Evolutionary conservation across 2,329 filamentous ascomycete species (phyloP).

Genomic region (Chrysoporthe austroafricana): DNA sequence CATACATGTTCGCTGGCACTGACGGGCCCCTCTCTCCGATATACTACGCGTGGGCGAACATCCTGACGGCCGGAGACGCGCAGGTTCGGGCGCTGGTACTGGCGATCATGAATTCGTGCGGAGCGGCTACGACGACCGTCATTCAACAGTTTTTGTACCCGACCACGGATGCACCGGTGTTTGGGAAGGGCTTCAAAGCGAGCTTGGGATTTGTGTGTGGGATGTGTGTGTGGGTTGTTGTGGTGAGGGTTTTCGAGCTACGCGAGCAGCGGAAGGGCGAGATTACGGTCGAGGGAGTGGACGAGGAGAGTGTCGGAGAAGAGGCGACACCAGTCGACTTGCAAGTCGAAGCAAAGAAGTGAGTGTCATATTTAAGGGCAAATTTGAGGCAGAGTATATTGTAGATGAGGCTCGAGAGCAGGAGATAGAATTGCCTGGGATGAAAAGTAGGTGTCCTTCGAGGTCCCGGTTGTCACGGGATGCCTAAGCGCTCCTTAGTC

Average conservation of each 20-base stretch:
- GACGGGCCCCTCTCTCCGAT: slow-evolving; percentile 43
- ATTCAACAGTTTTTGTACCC: slow-evolving; percentile 42
- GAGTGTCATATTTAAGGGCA: background rate
- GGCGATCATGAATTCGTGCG: slow-evolving; percentile 42
- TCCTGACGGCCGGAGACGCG: slow-evolving; percentile 38
- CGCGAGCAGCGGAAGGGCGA: background rate
- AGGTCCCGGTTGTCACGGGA: background rate
- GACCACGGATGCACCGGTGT: slow-evolving; percentile 38
- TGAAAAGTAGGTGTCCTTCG: background rate
- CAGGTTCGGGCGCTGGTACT: slow-evolving; percentile 41
- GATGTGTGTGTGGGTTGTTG: slow-evolving; percentile 21
- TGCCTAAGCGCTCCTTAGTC: background rate
- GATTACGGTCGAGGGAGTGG: background rate
- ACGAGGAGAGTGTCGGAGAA: slow-evolving; percentile 8
- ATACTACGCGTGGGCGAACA: slow-evolving; percentile 42
- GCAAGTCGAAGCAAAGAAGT: background rate
- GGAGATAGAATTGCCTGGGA: background rate
- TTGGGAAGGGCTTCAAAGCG: slow-evolving; percentile 36
- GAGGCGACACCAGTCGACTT: background rate
- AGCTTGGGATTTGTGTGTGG: slow-evolving; percentile 32
- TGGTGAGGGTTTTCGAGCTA: slow-evolving; percentile 15
- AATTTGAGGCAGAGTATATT: background rate
- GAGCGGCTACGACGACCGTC: slow-evolving; percentile 37
- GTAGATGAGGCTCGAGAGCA: background rate
- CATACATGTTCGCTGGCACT: slow-evolving; percentile 41